phyloP scores from a whole-genome alignment of 2,329 filamentous ascomycete species.

The Exophiala oligosperma region DNA sequence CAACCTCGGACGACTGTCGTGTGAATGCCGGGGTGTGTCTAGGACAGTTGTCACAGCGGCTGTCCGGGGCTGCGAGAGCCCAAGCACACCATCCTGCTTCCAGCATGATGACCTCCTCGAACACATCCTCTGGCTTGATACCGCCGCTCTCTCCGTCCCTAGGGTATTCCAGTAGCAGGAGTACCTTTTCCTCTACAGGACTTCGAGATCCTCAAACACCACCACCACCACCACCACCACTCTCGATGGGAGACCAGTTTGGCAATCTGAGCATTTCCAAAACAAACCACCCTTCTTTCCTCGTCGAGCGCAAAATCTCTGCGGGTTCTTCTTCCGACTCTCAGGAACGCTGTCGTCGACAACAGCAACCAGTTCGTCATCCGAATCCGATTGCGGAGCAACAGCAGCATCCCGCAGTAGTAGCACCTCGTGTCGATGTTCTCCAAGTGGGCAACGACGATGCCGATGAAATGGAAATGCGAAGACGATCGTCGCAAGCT shows the following conservation, averaged over 20 bases:
- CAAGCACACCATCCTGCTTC: constrained; percentile 15
- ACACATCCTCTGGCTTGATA: constrained; percentile 11
- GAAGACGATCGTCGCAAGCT: constrained; percentile 24
- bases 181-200: constrained; percentile 22
- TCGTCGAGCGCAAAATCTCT: constrained; percentile 13
- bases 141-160: constrained; percentile 21
- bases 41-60: constrained; percentile 37
- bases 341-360: constrained; percentile 8
- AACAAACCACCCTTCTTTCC: not conserved
- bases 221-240: constrained; percentile 6
- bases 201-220: constrained; percentile 14
- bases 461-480: constrained; percentile 17
- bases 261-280: constrained; percentile 12
- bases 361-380: constrained; percentile 1
- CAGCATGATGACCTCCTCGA: constrained; percentile 3
- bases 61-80: constrained; percentile 25
- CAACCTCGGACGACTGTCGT: constrained; percentile 39
- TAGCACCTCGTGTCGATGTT: constrained; percentile 1
- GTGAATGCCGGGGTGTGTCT: constrained; percentile 37
- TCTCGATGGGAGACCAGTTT: constrained; percentile 12
- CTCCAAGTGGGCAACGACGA: constrained; percentile 13
- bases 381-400: not conserved
- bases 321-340: constrained; percentile 14
- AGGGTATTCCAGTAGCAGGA: constrained; percentile 24
- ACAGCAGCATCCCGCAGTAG: not conserved